Conservation (phyloP, 768 basidiomycete species). For the Inosperma sp. region DNA sequence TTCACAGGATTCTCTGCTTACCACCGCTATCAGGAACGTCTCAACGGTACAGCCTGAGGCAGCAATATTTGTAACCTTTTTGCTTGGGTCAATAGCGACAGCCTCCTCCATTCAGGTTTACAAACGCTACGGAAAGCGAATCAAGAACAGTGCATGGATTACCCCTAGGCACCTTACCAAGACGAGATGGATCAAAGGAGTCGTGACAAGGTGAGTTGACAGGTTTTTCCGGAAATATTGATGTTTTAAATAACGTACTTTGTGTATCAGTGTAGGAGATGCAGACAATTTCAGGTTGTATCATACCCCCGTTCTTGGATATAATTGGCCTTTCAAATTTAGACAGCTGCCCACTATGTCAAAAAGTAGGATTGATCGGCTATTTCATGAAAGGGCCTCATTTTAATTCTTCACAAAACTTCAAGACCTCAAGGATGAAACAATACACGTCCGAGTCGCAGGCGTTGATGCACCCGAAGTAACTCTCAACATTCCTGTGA, state of each 20-base stretch:
- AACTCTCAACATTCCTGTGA: conserved; percentile 9
- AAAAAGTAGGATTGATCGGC: conserved; percentile 44
- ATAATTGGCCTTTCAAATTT: conserved; percentile 62
- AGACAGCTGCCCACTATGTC: conserved; percentile 52
- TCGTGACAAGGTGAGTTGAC: conserved; percentile 65
- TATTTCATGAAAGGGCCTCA: neutral
- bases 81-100: conserved; percentile 37
- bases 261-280: conserved; percentile 63
- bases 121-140: conserved; percentile 51
- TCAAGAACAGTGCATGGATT: conserved; percentile 65
- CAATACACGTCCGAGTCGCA: conserved; percentile 82
- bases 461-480: conserved; percentile 95
- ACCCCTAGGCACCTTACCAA: conserved; percentile 55
- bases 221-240: neutral
- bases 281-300: conserved; percentile 86
- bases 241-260: conserved; percentile 1
- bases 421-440: conserved; percentile 71
- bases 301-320: conserved; percentile 75
- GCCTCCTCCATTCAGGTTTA: conserved; percentile 36
- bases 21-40: neutral
- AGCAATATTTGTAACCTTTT: conserved; percentile 32
- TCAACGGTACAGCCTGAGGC: neutral
- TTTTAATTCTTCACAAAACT: conserved; percentile 1
- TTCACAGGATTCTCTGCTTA: too few species aligned
- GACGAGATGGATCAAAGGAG: conserved; percentile 69